Conservation (phyloP, 2,329 filamentous ascomycete species). For the Talaromyces sp. region DNA sequence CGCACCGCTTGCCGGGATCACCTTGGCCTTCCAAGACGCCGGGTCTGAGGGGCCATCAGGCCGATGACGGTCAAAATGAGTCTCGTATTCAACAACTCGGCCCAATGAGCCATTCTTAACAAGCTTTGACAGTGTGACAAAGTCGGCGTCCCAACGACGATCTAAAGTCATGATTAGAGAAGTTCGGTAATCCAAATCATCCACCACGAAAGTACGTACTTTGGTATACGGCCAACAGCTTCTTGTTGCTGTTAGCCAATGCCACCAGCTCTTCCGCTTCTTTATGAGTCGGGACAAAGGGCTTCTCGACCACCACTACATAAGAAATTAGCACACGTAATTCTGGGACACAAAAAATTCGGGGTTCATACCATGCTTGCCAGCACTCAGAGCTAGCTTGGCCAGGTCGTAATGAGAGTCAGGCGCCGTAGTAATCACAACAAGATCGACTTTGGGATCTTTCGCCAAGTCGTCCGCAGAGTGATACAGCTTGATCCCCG, state of each 20-base stretch:
- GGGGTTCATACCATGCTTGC: constrained; percentile 58
- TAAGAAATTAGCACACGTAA: background rate
- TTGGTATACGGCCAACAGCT: constrained; percentile 65
- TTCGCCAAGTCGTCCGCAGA: constrained; percentile 59
- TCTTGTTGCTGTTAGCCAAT: constrained; percentile 49
- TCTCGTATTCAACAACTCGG: constrained; percentile 71
- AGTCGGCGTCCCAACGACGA: constrained; percentile 74
- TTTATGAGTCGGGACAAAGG: constrained; percentile 67
- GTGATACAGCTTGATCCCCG: constrained; percentile 60
- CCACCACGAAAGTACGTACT: constrained; percentile 33
- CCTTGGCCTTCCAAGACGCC: constrained; percentile 64
- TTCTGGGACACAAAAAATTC: background rate
- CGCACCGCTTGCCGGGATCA: constrained; percentile 61
- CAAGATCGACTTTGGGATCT: constrained; percentile 63
- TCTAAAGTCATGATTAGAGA: constrained; percentile 31
- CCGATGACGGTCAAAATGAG: constrained; percentile 74
- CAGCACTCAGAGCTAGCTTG: constrained; percentile 60
- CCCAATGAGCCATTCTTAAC: constrained; percentile 59
- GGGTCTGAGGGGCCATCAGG: constrained; percentile 46
- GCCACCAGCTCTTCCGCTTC: constrained; percentile 62
- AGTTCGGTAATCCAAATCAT: background rate
- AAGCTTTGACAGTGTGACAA: constrained; percentile 63
- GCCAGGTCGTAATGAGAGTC: constrained; percentile 65
- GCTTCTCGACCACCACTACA: constrained; percentile 72
- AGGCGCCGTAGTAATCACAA: constrained; percentile 68